These are phyloP conservation scores for Phytopythium chamaehyphon DNA, from an alignment of 352 stramenopile species.

Conservation along the genomic window DNA sequence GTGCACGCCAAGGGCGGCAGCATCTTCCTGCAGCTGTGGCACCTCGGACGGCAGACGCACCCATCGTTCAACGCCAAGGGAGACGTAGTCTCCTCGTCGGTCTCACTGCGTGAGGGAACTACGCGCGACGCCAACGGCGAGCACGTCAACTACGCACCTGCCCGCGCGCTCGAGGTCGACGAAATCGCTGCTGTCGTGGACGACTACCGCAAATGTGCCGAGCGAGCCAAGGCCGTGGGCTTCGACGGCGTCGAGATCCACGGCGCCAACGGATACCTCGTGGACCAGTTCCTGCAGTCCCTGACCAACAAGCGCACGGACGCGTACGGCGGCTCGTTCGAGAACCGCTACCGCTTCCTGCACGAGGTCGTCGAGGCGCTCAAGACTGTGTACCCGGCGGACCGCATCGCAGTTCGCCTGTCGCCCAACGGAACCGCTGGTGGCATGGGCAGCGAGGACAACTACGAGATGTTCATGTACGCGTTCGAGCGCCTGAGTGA, in stretches of 20 bases:
- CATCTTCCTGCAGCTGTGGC: constrained; percentile 85
- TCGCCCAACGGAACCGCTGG: constrained; percentile 24
- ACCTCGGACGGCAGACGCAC: constrained; percentile 65
- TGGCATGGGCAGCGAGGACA: constrained; percentile 26
- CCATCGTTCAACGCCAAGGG: constrained; percentile 40
- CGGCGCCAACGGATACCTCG: constrained; percentile 84
- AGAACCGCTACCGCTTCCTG: constrained; percentile 72
- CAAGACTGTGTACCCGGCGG: constrained; percentile 19
- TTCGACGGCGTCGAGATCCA: constrained; percentile 50
- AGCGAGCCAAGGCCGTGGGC: constrained; percentile 62
- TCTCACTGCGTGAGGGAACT: constrained; percentile 10
- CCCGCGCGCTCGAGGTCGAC: constrained; percentile 18
- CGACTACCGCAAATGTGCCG: constrained; percentile 64
- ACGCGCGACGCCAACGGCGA: constrained; percentile 20
- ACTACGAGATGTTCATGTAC: constrained; percentile 33
- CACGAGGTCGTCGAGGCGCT: constrained; percentile 57
- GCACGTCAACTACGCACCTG: constrained; percentile 12
- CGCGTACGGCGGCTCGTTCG: constrained; percentile 72
- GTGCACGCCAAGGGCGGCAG: constrained; percentile 71
- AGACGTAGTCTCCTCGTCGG: constrained; percentile 41
- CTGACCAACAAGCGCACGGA: constrained; percentile 70
- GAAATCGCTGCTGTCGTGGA: constrained; percentile 52
- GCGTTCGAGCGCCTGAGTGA: constrained; percentile 21
- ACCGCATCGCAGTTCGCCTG: constrained; percentile 28
- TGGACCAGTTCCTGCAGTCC: constrained; percentile 57